A percentile compares a stretch with the other conserved stretches of the same genome.
Conservation (phyloP, 441 rosid genomes). For the Jatropha multifida region DNA sequence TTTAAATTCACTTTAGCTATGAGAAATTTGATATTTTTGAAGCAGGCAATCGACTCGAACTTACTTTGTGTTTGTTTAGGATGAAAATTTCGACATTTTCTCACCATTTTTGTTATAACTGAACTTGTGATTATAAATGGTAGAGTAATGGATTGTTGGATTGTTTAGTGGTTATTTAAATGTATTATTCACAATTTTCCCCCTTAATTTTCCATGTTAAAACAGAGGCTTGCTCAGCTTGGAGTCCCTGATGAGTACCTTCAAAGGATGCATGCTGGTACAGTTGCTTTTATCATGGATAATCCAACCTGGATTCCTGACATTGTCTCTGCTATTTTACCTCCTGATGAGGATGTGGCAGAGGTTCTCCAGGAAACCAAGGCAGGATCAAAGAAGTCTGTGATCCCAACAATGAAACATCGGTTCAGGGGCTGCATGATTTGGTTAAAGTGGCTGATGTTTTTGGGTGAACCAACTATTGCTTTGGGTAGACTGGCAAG, state of each 20-base stretch:
- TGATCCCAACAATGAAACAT: conserved; percentile 38
- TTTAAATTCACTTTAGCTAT: not conserved
- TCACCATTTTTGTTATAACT: not conserved
- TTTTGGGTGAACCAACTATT: conserved; percentile 57
- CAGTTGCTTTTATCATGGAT: conserved; percentile 52
- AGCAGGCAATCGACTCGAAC: not conserved
- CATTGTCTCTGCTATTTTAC: conserved; percentile 64
- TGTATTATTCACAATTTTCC: not conserved
- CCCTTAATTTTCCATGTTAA: not conserved
- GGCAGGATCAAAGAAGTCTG: conserved; percentile 34
- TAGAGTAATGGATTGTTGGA: not conserved
- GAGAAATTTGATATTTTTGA: not conserved
- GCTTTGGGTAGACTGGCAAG: conserved; percentile 53
- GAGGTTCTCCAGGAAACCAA: conserved; percentile 38
- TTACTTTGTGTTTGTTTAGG: no score
- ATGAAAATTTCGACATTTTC: not conserved
- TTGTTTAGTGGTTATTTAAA: not conserved
- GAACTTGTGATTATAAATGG: not conserved
- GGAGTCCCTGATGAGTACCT: conserved; percentile 62
- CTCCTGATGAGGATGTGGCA: conserved; percentile 66
- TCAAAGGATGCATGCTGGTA: conserved; percentile 40
- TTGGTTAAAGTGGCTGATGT: conserved; percentile 96
- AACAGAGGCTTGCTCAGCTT: conserved; percentile 65
- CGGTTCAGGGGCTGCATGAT: conserved; percentile 57
- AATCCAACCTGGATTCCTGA: conserved; percentile 41